Evolutionary conservation across 352 stramenopile species (phyloP).

Genomic region (Phytophthora multivora): DNA sequence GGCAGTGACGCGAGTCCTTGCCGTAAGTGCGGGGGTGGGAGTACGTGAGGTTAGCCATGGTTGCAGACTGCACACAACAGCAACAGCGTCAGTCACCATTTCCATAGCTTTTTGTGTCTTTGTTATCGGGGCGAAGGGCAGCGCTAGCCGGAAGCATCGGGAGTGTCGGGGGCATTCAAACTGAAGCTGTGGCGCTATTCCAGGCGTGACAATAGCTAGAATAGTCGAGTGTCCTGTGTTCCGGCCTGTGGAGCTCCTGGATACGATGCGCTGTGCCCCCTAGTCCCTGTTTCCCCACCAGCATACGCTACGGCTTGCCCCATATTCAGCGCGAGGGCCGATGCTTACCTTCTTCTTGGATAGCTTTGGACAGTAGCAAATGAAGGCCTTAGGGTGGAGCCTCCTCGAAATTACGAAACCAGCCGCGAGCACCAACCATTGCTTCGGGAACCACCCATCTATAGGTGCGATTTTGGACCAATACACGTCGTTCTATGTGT

Average conservation of each 20-base stretch:
- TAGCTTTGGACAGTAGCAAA: constrained; percentile 91
- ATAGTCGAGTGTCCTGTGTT: neutral
- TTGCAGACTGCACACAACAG: constrained; percentile 58
- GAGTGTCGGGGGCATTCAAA: neutral
- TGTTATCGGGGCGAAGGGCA: neutral
- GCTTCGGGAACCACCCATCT: constrained; percentile 40
- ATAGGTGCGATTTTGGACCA: constrained; percentile 37
- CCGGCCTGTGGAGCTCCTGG: neutral
- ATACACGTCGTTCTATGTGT: constrained; percentile 7
- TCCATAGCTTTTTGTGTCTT: neutral
- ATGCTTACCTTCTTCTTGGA: constrained; percentile 79
- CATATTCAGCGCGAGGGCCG: constrained; percentile 4
- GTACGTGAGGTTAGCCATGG: constrained; percentile 91
- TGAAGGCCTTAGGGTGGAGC: constrained; percentile 40
- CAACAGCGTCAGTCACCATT: constrained; percentile 16
- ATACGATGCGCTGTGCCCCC: neutral
- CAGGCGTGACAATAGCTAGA: neutral
- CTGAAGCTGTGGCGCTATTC: too few relatives aligned
- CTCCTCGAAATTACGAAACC: constrained; percentile 43
- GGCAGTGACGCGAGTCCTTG: constrained; percentile 92
- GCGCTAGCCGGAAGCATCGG: neutral
- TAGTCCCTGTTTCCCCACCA: constrained; percentile 6
- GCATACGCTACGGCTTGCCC: neutral
- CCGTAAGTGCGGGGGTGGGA: constrained; percentile 88
- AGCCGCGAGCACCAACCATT: constrained; percentile 61